Evolutionary conservation across 768 basidiomycete species (phyloP), one percentile per base, ranked within the genome.

Genomic region (Leccinum subgranulosum): DNA sequence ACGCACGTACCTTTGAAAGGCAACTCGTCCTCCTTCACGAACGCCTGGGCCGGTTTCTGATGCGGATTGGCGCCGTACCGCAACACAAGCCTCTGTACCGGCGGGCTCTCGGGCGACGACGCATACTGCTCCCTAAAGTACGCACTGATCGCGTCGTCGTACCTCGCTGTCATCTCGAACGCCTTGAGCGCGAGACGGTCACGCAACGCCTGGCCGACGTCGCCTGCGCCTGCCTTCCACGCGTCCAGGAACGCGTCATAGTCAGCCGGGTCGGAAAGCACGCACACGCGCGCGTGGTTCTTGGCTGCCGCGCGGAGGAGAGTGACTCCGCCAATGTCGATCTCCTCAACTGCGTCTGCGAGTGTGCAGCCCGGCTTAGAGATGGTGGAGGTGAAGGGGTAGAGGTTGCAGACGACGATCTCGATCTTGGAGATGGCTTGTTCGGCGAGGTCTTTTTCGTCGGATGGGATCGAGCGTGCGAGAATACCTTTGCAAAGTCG

Each of bases 61-160:
- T 99, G 97, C 4, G 97, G 97, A 74, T 99, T 99, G 5, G 94
- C 94, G 41, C 97, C 97, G 71, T 98, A 98, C 52, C 97, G 83
- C 60, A 99, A 76, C 1, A 90, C 78, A 68, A 95, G 81, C 57
- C 92, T 81, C 76, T 98, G 96, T 17, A 93, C 84, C 4, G 84
- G 80, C 2, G 80, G 86, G 10, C 82, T 86, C 58, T 89, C 91
- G n/a, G 86, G 81, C 23, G 88, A 88, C 28, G 89, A 89, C 0
- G 93, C 92, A 72, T 98, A 98, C 72, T 97, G 88, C 69, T 93
- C 90, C 62, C 97, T 83, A 81, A 99, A 98, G 76, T 99, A 99
- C 36, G 87, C 90, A 59, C 92, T 87, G 68, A 99, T 99, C 15
- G 94, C 94, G 17, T 88, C 89, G 73, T 99, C 97, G 72, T 99